phyloP scores from a whole-genome alignment of 176 grass and related monocot genomes.

The Aegilops speltoides region DNA sequence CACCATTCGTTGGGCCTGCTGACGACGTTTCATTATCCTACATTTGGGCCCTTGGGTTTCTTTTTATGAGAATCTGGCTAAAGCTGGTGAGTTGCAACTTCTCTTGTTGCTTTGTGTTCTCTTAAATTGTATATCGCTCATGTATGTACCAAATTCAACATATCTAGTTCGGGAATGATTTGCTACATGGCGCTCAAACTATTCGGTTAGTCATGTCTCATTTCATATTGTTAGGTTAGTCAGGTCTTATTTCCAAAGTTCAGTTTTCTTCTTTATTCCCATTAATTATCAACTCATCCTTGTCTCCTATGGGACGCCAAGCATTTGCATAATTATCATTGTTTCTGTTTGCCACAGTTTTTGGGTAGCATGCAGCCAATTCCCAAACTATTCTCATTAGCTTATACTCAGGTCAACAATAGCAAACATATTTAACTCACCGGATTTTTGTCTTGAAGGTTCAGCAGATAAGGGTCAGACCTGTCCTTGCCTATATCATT shows the following conservation, averaged over 20 bases:
- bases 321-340: not conserved
- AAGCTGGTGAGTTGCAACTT: not conserved
- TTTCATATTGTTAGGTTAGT: not conserved
- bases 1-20: not conserved
- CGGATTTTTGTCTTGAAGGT: conserved; percentile 25
- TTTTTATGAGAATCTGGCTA: not conserved
- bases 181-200: not conserved
- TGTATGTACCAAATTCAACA: not conserved
- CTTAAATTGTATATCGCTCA: not conserved
- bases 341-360: not conserved
- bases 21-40: not conserved
- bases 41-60: not conserved
- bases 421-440: not conserved
- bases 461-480: conserved; percentile 14
- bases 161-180: not conserved
- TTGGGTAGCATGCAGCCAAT: not conserved
- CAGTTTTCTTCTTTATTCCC: not conserved
- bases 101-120: not conserved
- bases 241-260: not conserved
- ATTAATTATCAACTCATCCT: not conserved
- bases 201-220: too few species aligned
- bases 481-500: conserved; percentile 19
- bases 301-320: not conserved
- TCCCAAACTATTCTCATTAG: not conserved
- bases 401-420: not conserved